Percentiles rank a stretch among this genome's conserved stretches.
These are phyloP conservation scores for Tetraselmis striata DNA, from an alignment of 139 green algal genomes.

Conservation along the genomic window DNA sequence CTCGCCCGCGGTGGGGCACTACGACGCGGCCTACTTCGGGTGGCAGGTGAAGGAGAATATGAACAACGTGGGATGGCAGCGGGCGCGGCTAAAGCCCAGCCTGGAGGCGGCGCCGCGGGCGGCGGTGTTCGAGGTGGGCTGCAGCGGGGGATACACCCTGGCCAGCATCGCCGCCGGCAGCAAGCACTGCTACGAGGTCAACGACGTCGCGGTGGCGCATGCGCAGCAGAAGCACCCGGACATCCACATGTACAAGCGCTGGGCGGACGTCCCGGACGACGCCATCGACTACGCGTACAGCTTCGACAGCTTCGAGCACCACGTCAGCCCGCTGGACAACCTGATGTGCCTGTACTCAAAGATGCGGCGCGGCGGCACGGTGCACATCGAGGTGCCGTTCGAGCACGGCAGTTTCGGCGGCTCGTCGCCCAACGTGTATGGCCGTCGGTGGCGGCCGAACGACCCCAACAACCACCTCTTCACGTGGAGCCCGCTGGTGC, in stretches of 20 bases:
- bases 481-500: neutral
- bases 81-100: neutral
- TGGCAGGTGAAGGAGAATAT: neutral
- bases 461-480: neutral
- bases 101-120: neutral
- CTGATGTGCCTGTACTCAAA: neutral
- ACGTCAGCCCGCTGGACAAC: neutral
- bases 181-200: neutral
- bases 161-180: neutral
- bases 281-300: neutral
- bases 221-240: neutral
- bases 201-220: neutral
- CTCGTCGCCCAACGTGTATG: neutral
- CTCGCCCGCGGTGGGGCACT: neutral
- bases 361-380: neutral
- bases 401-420: neutral
- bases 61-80: neutral
- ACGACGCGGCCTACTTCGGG: neutral
- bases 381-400: neutral
- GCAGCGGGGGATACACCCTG: neutral
- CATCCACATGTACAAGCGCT: neutral
- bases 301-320: neutral
- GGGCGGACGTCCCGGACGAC: neutral
- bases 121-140: neutral
- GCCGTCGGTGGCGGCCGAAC: neutral